Base-by-base conservation (phyloP, 129 eudicot species). In the Lonicera japonica region DNA sequence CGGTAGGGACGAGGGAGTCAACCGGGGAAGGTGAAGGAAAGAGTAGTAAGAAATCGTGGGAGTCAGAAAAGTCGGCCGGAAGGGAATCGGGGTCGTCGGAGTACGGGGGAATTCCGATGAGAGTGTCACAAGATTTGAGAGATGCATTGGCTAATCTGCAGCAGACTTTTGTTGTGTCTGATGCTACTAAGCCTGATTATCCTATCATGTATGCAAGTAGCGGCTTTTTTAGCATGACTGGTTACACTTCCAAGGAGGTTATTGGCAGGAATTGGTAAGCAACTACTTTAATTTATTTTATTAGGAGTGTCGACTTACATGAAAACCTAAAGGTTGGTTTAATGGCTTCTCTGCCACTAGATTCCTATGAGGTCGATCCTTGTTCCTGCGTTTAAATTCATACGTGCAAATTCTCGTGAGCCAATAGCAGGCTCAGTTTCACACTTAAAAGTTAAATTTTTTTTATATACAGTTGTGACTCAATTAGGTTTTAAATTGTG, bases 131-230 rank as follows among this genome's bases (percentile, higher is more conserved):
- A 38, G 99, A 92, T 17, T 54, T 92, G 58, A 92, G 88, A 66
- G 99, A 92, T 68, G 99, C 99, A 4, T 59, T 92, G 48, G 78
- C 89, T 2, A 82, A 88, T 4, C 66, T 92, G 65, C 91, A 88
- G 48, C 99, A 92, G 56, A 92, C 99, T 0, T 92, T 92, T 62
- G 99, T 92, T 6, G 99, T 92, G 16, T 92, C 99, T 0, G 99
- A 92, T 61, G 99, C 99, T 6, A 92, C 99, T 0, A 92, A 92
- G 54, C 96, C 95, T 0, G 96, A 92, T 22, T 82, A 87, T 63
- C 99, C 99, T 0, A 88, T 92, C 22, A 66, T 92, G 80, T 92
- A 84, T 70, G 99, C 99, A 29, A 92, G 99, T 41, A 82, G 92
- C 21, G 99, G 99, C 18, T 92, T 92, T 41, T 92, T 87, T 50